Base-by-base conservation (phyloP, 345 rosid species). In the Eucalyptus marginata region DNA sequence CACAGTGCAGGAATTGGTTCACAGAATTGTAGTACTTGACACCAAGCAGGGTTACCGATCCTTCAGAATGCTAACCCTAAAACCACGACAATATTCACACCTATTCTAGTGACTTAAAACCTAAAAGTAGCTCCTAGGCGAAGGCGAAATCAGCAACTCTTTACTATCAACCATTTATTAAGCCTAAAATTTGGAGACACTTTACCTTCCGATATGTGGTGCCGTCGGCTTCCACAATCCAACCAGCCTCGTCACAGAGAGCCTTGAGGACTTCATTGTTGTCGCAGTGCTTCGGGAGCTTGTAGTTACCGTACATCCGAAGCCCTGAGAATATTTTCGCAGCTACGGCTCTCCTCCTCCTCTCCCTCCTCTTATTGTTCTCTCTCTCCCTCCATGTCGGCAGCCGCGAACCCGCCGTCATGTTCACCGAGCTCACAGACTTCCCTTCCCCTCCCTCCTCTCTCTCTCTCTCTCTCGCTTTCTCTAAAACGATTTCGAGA, bases 201-300 rank as follows among this genome's bases (percentile, higher is more conserved):
- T 20, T 86, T 66, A 97, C 99, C 98, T 96, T 96, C 49, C 99
- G 96, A 89, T 96, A 97, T 58, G 98, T 97, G 56, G 97, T 97
- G 49, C 99, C 99, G 59, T 97, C 99, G 8, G 92, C 92, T 76
- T 97, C 99, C 25, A 96, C 99, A 87, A 90, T 91, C 99, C 99
- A 97, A 51, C 99, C 99, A 76, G 98, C 99, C 76, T 97, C 99
- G 59, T 93, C 91, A 88, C 99, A 97, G 66, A 97, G 94, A 18
- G 99, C 98, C 90, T 95, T 97, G 90, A 97, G 97, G 59, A 97
- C 98, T 68, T 97, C 98, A 86, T 97, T 97, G 91, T 96, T 97
- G 90, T 97, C 99, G 66, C 97, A 97, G 93, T 97, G 99, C 93
- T 97, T 97, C 0, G 99, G 99, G 13, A 97, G 98, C 94, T 95